Base-by-base conservation (phyloP, 2,329 filamentous ascomycete species). In the Penicillium sp. region DNA sequence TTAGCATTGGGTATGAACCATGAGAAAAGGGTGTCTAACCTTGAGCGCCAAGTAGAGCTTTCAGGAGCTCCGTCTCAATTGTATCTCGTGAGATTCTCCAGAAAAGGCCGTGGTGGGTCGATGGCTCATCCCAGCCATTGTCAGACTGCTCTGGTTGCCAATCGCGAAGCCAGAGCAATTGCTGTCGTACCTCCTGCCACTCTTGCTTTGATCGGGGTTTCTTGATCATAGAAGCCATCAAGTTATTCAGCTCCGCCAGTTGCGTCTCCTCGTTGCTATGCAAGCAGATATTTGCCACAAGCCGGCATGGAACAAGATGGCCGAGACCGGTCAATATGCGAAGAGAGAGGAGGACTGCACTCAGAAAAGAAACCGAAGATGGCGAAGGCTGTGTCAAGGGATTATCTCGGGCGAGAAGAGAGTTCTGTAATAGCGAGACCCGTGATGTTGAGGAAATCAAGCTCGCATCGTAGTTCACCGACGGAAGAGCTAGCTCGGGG, bases 141-240 rank as follows among this genome's bases (percentile, higher is more conserved):
- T 55, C 46, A 15, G 51, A 49, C 13, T 47, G 39, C 20, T 59
- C 54, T 40, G 70, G 69, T 23, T 75, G 77, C 82, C 82, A 85
- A 55, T 77, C 75, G 69, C 78, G 80, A 6, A 85, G 72, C 82
- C 82, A 85, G 6, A 82, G 66, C 10, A 86, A 56, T 54, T 77
- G 76, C 6, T 70, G 63, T 43, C 81, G 72, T 18, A 76, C 72
- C 7, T 62, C 63, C 31, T 57, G 62, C 80, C 80, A 82, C 46
- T 75, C 67, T 27, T 74, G 68, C 10, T 73, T 72, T 46, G 76
- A 70, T 38, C 66, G 72, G 42, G 72, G 71, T 23, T 75, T 66
- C 8, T 68, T 70, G 10, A 68, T 57, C 23, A 79, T 67, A 2
- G 70, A 69, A 41, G 77, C 73, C 6, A 85, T 63, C n/a, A 82